Evolutionary conservation across 1,284 basidiomycete species (phyloP).

Genomic region (Apiotrichum gamsii): DNA sequence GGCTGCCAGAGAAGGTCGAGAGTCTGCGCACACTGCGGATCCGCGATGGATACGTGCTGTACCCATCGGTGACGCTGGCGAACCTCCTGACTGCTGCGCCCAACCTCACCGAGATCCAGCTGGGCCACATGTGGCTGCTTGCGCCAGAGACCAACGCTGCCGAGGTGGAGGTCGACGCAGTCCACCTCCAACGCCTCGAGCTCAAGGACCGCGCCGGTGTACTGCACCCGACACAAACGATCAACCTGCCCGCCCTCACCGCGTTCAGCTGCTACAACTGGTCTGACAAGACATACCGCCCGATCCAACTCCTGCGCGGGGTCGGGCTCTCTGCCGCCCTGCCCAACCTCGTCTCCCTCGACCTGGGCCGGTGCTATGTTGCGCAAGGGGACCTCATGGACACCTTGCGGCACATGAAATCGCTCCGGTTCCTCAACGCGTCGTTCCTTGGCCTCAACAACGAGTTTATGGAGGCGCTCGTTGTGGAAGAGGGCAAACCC

Average conservation of each 20-base stretch:
- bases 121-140: neutral
- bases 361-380: slow-evolving; percentile 20
- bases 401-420: slow-evolving; percentile 7
- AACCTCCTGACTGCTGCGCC: too few relatives aligned
- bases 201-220: neutral
- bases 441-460: slow-evolving; percentile 21
- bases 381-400: slow-evolving; percentile 6
- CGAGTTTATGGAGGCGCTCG: slow-evolving; percentile 24
- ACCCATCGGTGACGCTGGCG: too few relatives aligned
- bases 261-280: slow-evolving; percentile 12
- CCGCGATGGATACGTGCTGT: too few relatives aligned
- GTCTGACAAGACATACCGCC: neutral
- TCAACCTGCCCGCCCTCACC: slow-evolving; percentile 13
- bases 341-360: slow-evolving; percentile 20
- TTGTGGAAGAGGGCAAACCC: slow-evolving; percentile 8
- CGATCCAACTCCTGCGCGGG: slow-evolving; percentile 6
- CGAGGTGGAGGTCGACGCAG: neutral
- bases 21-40: too few relatives aligned
- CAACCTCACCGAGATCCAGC: neutral
- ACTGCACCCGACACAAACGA: too few relatives aligned
- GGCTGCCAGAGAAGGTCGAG: too few relatives aligned
- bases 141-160: neutral
- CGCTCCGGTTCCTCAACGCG: slow-evolving; percentile 30
- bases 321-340: slow-evolving; percentile 9
- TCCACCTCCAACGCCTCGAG: slow-evolving; percentile 1